Conservation (phyloP, 106 monocot genomes). For the Alisma plantagoaquatica region DNA sequence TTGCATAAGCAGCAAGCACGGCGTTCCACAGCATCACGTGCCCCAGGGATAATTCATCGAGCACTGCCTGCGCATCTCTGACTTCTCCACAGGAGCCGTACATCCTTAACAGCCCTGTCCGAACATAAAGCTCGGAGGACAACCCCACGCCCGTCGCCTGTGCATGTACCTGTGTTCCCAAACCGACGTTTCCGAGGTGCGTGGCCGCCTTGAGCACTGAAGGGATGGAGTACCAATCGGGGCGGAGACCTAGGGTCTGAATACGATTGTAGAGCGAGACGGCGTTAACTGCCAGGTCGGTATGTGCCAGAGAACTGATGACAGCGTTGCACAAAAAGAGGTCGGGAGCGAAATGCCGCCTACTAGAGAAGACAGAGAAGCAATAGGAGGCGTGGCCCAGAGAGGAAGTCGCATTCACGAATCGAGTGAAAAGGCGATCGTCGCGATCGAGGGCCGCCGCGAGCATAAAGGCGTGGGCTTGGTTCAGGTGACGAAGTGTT, state of each 20-base stretch:
- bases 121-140: constrained; percentile 27
- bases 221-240: constrained; percentile 63
- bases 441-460: constrained; percentile 40
- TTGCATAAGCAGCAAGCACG: constrained; percentile 46
- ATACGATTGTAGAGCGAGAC: constrained; percentile 30
- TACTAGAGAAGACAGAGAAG: constrained; percentile 28
- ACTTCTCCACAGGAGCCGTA: constrained; percentile 29
- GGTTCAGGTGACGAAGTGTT: constrained; percentile 12
- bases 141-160: constrained; percentile 31
- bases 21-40: constrained; percentile 66
- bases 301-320: constrained; percentile 20
- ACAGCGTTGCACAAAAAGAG: constrained; percentile 51
- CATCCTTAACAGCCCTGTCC: constrained; percentile 19
- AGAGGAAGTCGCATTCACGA: constrained; percentile 29
- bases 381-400: constrained; percentile 39
- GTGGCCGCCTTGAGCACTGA: constrained; percentile 47
- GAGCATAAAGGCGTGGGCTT: constrained; percentile 53
- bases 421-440: constrained; percentile 41
- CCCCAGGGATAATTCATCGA: constrained; percentile 38
- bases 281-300: constrained; percentile 30
- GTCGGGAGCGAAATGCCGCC: constrained; percentile 17
- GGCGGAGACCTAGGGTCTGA: constrained; percentile 27
- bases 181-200: constrained; percentile 9
- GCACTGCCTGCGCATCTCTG: constrained; percentile 34
- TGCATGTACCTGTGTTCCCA: constrained; percentile 36